Evolutionary conservation across 805 yeast species (phyloP), one percentile per base, ranked within the genome.

Genomic region (Tanozyma kutaoensis): DNA sequence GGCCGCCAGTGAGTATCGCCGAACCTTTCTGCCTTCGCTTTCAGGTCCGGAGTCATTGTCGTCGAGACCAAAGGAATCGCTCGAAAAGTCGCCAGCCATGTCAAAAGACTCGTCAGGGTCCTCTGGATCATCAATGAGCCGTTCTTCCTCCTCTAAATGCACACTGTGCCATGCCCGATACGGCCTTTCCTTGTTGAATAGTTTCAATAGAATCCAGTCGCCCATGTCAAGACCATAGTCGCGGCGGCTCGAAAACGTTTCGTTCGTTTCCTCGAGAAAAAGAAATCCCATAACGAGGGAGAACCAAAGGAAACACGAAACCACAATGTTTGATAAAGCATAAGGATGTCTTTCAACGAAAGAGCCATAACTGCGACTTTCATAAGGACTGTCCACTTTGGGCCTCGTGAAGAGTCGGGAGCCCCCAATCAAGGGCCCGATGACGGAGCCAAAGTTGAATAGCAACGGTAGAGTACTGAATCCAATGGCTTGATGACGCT

Each of bases 401-500:
- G 74, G 71, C 22, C 58, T 50, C 9, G 75, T 70, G 24, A 72
- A 50, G 28, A 50, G 58, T 17, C 69, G 68, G 15, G 74, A 44
- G 4, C 61, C 60, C 2, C 63, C 78, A 18, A 73, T 54, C 42
- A 70, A 48, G 1, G 80, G 79, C 2, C 82, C 82, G 10, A 74
- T 40, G 10, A 72, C 62, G 15, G 68, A 50, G 4, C 81, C 82
- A 13, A 72, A 36, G 40, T 73, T 73, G 64, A 70, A 75, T 10
- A 74, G 48, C 20, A 74, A 45, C 0, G 82, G 80, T 47, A 74
- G 55, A 3, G 70, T 65, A 23, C 73, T 61, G 38, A 74, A 72
- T 1, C 79, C 79, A 7, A 71, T 29, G 8, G 77, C 75, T 43
- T 73, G 78, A 40, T 73, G 79, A 20, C 56, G 52, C 28, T 69